Percentiles rank a stretch among this genome's conserved stretches.
phyloP scores from a whole-genome alignment of 371 early-diverging fungal genomes.

The Apophysomyces variabilis region DNA sequence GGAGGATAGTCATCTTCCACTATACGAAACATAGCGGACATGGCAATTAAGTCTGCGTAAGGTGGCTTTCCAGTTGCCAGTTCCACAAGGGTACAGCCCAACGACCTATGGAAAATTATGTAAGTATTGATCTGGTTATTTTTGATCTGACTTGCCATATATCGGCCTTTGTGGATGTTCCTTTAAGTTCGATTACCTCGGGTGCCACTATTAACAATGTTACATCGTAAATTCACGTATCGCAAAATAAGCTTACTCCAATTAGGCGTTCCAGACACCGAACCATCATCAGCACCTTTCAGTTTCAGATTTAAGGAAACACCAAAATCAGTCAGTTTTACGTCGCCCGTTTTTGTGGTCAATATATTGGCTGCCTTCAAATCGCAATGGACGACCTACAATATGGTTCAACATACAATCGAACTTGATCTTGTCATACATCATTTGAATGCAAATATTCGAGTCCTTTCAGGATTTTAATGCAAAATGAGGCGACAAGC shows the following conservation, averaged over 20 bases:
- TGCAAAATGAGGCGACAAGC: slow-evolving; percentile 86
- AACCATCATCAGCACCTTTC: slow-evolving; percentile 66
- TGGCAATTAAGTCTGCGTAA: slow-evolving; percentile 75
- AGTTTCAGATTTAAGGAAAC: slow-evolving; percentile 83
- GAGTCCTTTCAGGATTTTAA: slow-evolving; percentile 90
- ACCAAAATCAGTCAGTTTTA: slow-evolving; percentile 96
- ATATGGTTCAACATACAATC: not conserved
- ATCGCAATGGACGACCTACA: slow-evolving; percentile 90
- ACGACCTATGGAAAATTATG: slow-evolving; percentile 47
- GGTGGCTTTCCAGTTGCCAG: slow-evolving; percentile 90
- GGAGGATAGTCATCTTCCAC: slow-evolving; percentile 89
- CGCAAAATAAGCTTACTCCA: slow-evolving; percentile 73
- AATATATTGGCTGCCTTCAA: slow-evolving; percentile 96
- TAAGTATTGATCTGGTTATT: not conserved
- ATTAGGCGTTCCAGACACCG: slow-evolving; percentile 95
- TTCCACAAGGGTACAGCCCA: slow-evolving; percentile 90
- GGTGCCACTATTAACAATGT: slow-evolving; percentile 84
- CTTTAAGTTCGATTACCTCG: slow-evolving; percentile 89
- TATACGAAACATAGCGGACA: slow-evolving; percentile 88
- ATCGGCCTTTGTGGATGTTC: slow-evolving; percentile 82
- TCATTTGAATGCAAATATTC: slow-evolving; percentile 89
- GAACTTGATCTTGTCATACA: slow-evolving; percentile 5
- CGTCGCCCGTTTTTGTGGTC: slow-evolving; percentile 90
- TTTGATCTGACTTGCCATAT: slow-evolving; percentile 71
- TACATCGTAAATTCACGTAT: not conserved